Base-by-base conservation (phyloP, 2,329 filamentous ascomycete species). In the Lachnellula willkommii region DNA sequence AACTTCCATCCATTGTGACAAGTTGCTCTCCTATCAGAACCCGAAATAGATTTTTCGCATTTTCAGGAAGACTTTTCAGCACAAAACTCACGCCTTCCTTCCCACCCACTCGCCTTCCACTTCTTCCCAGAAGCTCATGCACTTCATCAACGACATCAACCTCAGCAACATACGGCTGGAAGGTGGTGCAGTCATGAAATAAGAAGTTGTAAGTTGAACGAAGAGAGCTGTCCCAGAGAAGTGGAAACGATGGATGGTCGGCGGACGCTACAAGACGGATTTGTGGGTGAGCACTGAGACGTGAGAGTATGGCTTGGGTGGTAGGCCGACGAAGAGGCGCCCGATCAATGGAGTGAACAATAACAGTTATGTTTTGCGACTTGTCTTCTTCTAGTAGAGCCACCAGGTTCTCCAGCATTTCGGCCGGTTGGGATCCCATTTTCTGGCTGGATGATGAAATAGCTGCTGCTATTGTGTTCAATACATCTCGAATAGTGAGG, bases 181-280 rank as follows among this genome's bases (percentile, higher is more conserved):
- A 96, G 0, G 94, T 97, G 1, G 94, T 97, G 66, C 88, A 88
- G 74, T 99, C 92, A 74, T 99, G 94, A 72, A 95, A 96, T 28
- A 90, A 76, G 64, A 96, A 92, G 70, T 89, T 88, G 72, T 92
- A 90, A 28, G 88, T 83, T 15, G 90, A 87, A 47, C 89, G 87
- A n/a, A 92, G 79, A 53, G 85, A 86, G 52, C 89, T 86, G 72
- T 96, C 91, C 92, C 93, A 99, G 50, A 97, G 79, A 1, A 96
- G 74, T 0, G 90, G 77, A 67, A 96, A 96, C 65, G 89, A 90
- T 6, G 92, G 90, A 8, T 90, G 91, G 72, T 97, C 93, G 54
- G 87, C 88, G 1, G 91, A 95, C 64, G 87, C 89, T 32, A 95
- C 72, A 26, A 97, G 76, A 52, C 79, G 82, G 59, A 97, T 79